phyloP scores from a whole-genome alignment of 345 rosid species.

The Isatis tinctoria region DNA sequence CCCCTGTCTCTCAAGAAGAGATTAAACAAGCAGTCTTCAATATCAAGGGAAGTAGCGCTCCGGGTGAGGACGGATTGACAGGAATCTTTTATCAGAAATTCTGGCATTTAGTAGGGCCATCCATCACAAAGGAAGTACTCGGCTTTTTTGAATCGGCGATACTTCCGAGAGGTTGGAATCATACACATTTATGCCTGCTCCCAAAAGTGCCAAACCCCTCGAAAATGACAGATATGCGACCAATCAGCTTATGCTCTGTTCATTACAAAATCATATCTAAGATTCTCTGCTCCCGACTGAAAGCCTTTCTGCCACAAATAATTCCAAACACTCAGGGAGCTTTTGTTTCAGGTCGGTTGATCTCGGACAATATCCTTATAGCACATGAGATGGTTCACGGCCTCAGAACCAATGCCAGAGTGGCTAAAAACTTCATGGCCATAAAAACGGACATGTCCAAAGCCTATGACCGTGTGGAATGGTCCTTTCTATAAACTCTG shows the following conservation, averaged over 20 bases:
- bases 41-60: background rate
- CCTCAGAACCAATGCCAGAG: no score
- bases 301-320: background rate
- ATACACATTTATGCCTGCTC: no score
- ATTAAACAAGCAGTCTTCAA: background rate
- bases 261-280: background rate
- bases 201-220: no score
- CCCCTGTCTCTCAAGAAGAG: no score
- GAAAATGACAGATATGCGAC: no score
- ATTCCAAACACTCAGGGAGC: background rate
- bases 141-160: background rate
- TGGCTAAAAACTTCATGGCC: no score
- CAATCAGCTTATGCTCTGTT: no score
- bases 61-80: background rate
- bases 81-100: background rate
- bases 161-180: background rate
- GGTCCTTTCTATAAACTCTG: no score
- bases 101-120: background rate
- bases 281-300: background rate
- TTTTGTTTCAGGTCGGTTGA: background rate
- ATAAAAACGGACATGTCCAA: no score
- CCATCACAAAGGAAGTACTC: background rate
- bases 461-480: no score
- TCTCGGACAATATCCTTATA: no score
- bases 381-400: no score